Evolutionary conservation across 306 rosid genomes (phyloP).

Genomic region (Gynostemma pentaphyllum): DNA sequence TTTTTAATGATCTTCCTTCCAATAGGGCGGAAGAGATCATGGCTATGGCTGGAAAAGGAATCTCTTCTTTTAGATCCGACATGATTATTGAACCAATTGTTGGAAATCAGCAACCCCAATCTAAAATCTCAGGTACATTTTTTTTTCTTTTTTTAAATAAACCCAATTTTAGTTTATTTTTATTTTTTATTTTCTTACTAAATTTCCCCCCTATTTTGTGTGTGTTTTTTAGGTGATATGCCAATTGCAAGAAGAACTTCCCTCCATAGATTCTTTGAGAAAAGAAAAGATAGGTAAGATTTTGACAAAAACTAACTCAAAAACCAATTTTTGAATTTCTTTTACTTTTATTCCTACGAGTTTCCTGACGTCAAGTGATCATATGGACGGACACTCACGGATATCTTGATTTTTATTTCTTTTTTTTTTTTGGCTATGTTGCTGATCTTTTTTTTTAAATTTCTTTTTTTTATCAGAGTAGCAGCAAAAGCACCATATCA

Average conservation of each 20-base stretch:
- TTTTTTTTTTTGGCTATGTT: neutral
- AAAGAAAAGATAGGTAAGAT: slow-evolving; percentile 81
- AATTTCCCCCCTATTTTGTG: neutral
- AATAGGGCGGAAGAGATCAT: slow-evolving; percentile 61
- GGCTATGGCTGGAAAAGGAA: slow-evolving; percentile 48
- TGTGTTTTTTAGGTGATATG: slow-evolving; percentile 55
- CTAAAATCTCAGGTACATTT: slow-evolving; percentile 35
- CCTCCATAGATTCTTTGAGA: slow-evolving; percentile 76
- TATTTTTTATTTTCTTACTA: too few species aligned
- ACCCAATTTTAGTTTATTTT: too few species aligned
- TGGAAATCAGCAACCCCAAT: slow-evolving; percentile 12
- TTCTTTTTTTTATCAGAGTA: too few species aligned
- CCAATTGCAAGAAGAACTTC: slow-evolving; percentile 76
- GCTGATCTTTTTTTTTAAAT: too few species aligned
- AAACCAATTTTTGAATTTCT: neutral
- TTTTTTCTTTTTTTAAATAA: too few species aligned
- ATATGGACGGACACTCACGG: too few species aligned
- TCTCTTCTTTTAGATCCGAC: slow-evolving; percentile 1
- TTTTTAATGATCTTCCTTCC: slow-evolving; percentile 39
- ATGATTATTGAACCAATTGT: neutral
- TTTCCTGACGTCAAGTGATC: too few species aligned
- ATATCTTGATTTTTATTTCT: too few species aligned
- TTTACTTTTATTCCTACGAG: too few species aligned
- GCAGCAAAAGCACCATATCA: slow-evolving; percentile 61
- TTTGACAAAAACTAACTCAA: neutral